Evolutionary conservation across 768 basidiomycete species (phyloP).

Genomic region (Leccinum pellstonianum): DNA sequence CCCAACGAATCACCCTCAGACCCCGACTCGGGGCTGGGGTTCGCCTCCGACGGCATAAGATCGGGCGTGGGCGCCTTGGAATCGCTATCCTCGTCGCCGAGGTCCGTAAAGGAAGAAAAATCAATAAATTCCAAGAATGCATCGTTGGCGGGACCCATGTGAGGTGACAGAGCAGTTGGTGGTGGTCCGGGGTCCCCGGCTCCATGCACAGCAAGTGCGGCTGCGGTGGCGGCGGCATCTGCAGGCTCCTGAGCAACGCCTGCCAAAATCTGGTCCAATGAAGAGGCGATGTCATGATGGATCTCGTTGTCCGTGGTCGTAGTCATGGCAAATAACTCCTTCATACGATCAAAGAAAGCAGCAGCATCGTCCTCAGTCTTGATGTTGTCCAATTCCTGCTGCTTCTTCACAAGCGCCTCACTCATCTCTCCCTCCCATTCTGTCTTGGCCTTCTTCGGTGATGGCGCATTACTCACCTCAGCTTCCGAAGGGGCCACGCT

Average conservation of each 20-base stretch:
- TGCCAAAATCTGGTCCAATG: slow-evolving; percentile 63
- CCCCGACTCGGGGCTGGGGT: slow-evolving; percentile 74
- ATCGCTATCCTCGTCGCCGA: slow-evolving; percentile 55
- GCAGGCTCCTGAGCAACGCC: slow-evolving; percentile 46
- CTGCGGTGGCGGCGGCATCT: slow-evolving; percentile 31
- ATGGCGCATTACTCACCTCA: slow-evolving; percentile 48
- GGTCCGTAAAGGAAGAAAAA: slow-evolving; percentile 57
- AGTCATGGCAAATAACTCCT: slow-evolving; percentile 57
- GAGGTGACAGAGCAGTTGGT: slow-evolving; percentile 36
- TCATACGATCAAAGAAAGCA: slow-evolving; percentile 62
- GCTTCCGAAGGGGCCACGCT: slow-evolving; percentile 34
- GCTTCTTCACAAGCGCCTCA: slow-evolving; percentile 44
- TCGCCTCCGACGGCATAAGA: slow-evolving; percentile 68
- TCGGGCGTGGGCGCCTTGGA: slow-evolving; percentile 78
- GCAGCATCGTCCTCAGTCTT: slow-evolving; percentile 68
- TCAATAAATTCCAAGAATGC: slow-evolving; percentile 59
- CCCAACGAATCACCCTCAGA: slow-evolving; percentile 58
- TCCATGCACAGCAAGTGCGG: slow-evolving; percentile 27
- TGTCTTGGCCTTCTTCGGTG: slow-evolving; percentile 69
- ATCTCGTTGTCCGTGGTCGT: slow-evolving; percentile 39
- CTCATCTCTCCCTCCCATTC: slow-evolving; percentile 67
- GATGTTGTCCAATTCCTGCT: slow-evolving; percentile 43
- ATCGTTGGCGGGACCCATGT: slow-evolving; percentile 35
- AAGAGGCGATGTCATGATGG: slow-evolving; percentile 51
- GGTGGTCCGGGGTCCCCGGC: slow-evolving; percentile 32